These are phyloP conservation scores for Oligophagozyma castellii DNA, from an alignment of 1,139 yeast species.

Conservation along the genomic window DNA sequence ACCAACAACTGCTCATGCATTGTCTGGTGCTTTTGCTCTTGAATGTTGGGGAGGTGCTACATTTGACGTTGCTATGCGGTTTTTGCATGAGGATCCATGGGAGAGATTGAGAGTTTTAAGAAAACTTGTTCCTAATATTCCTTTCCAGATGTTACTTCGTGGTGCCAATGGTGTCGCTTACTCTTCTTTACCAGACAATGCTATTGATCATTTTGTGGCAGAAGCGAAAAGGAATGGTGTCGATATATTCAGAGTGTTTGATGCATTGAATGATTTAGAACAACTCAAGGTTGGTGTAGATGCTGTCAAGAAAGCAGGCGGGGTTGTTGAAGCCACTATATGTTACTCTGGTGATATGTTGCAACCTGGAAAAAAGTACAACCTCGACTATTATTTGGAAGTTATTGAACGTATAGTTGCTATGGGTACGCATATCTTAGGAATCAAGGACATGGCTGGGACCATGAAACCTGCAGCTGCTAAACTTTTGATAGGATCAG, in stretches of 20 bases:
- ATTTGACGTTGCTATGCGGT: constrained; percentile 96
- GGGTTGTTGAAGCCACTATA: constrained; percentile 95
- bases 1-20: constrained; percentile 82
- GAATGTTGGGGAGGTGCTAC: constrained; percentile 99
- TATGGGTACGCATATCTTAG: constrained; percentile 94
- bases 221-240: constrained; percentile 95
- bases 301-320: constrained; percentile 96
- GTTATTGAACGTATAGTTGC: constrained; percentile 74
- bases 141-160: constrained; percentile 97
- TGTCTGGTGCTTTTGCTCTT: constrained; percentile 81
- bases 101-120: constrained; percentile 81
- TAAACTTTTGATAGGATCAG: constrained; percentile 55
- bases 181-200: constrained; percentile 94
- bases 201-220: constrained; percentile 88
- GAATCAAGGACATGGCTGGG: constrained; percentile 99
- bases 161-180: constrained; percentile 99
- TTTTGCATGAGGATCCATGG: constrained; percentile 98
- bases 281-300: constrained; percentile 96
- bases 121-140: constrained; percentile 88
- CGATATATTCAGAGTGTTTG: constrained; percentile 94
- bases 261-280: constrained; percentile 90
- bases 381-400: constrained; percentile 72
- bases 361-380: constrained; percentile 87
- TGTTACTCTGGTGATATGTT: constrained; percentile 99
- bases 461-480: constrained; percentile 96